Conservation (phyloP, 441 rosid species). For the Cnidoscolus chayamansa region DNA sequence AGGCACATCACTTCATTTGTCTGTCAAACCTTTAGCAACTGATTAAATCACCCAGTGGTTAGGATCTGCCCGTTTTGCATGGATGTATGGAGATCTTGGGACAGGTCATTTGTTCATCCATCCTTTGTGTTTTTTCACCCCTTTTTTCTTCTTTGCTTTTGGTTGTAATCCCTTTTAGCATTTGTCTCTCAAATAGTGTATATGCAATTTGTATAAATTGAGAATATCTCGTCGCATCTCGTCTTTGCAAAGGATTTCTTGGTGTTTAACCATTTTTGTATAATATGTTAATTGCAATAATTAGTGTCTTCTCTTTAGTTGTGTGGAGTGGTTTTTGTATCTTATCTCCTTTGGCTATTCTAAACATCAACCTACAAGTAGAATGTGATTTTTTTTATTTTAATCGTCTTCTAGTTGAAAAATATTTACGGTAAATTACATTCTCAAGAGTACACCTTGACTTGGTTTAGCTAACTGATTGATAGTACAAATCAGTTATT, state of each 20-base stretch:
- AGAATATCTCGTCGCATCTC: not conserved
- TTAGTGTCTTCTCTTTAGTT: too few species aligned
- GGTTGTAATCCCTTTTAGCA: conserved; percentile 21
- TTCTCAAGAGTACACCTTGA: too few species aligned
- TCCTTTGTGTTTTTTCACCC: not conserved
- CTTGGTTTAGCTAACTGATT: too few species aligned
- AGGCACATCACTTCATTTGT: conserved; percentile 19
- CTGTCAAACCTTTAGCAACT: conserved; percentile 3
- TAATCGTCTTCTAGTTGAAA: too few species aligned
- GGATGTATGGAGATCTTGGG: conserved; percentile 24
- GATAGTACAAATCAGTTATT: too few species aligned
- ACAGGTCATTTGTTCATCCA: conserved; percentile 19
- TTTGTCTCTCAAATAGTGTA: conserved; percentile 37
- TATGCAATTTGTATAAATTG: conserved; percentile 39
- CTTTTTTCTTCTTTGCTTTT: not conserved
- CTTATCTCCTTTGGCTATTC: too few species aligned
- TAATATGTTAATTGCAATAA: conserved; percentile 1
- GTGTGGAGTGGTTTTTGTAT: too few species aligned
- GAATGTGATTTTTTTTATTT: too few species aligned
- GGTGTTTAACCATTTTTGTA: conserved; percentile 26
- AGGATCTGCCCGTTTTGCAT: conserved; percentile 22
- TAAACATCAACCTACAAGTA: too few species aligned
- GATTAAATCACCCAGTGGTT: conserved; percentile 9
- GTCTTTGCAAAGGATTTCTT: conserved; percentile 14
- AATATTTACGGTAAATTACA: too few species aligned